Conservation (phyloP, 371 early-diverging fungal genomes). For the Umbelopsis sp. region DNA sequence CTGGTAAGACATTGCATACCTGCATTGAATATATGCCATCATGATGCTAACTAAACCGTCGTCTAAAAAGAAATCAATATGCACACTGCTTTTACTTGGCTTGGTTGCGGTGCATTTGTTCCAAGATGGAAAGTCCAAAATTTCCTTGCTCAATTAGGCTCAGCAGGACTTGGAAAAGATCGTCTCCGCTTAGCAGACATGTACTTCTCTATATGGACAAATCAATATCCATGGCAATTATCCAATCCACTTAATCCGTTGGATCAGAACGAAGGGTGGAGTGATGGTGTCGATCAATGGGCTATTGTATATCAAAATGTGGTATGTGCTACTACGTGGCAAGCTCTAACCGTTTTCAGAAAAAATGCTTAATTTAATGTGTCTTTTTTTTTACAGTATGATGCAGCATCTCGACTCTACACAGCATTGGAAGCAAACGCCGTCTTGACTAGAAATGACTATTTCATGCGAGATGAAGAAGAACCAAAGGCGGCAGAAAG, state of each 20-base stretch:
- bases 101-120: constrained; percentile 63
- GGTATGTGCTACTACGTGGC: constrained; percentile 27
- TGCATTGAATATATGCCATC: not conserved
- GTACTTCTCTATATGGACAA: constrained; percentile 70
- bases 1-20: constrained; percentile 34
- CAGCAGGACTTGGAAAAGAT: constrained; percentile 53
- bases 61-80: constrained; percentile 38
- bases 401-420: constrained; percentile 57
- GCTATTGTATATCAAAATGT: constrained; percentile 45
- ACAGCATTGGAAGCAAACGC: constrained; percentile 45
- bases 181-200: constrained; percentile 56
- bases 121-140: constrained; percentile 50
- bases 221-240: constrained; percentile 68
- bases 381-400: constrained; percentile 38
- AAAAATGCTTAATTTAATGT: not conserved
- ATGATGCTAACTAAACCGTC: not conserved
- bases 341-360: not conserved
- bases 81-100: constrained; percentile 66
- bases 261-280: constrained; percentile 46
- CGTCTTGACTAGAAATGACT: constrained; percentile 51
- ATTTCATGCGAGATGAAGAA: constrained; percentile 54
- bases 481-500: constrained; percentile 48
- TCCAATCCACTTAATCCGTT: constrained; percentile 53
- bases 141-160: constrained; percentile 57
- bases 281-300: constrained; percentile 47